These are phyloP conservation scores for Tetradesmus lagerheimii DNA, from an alignment of 139 green algal genomes.

Conservation along the genomic window DNA sequence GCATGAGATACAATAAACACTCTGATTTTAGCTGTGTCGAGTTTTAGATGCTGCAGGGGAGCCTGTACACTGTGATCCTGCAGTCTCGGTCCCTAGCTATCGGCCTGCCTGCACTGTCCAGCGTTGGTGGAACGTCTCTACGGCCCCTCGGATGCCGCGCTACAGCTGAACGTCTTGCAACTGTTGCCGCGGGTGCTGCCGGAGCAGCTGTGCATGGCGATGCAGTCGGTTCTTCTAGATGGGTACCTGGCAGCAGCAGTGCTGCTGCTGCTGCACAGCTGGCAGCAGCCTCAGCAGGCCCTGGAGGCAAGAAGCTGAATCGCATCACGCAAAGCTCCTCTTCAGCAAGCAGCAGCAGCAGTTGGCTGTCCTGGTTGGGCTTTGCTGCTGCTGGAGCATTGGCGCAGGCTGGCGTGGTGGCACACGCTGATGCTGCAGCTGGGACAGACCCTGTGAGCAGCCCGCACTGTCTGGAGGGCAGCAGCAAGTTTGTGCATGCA, in stretches of 20 bases:
- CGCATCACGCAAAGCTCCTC: neutral
- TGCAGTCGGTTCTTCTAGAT: neutral
- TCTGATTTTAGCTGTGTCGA: no score
- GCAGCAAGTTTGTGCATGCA: no score
- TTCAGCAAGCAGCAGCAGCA: neutral
- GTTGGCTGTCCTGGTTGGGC: neutral
- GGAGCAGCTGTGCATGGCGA: neutral
- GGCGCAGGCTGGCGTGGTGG: no score
- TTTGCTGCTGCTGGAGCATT: constrained; percentile 10
- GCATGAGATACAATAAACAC: no score
- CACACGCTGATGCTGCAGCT: constrained; percentile 7
- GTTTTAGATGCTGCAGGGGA: neutral
- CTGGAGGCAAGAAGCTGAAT: neutral
- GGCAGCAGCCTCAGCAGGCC: constrained; percentile 1
- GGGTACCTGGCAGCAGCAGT: neutral
- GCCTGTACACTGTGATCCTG: neutral
- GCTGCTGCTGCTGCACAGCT: neutral
- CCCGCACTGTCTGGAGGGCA: neutral
- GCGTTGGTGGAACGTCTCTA: neutral
- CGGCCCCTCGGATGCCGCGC: neutral
- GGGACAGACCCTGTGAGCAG: neutral
- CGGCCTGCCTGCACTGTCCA: neutral
- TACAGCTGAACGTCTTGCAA: neutral
- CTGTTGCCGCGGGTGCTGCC: neutral
- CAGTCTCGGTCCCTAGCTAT: neutral